Conservation (phyloP, 139 green algal species). For the Coelastrella sp. region DNA sequence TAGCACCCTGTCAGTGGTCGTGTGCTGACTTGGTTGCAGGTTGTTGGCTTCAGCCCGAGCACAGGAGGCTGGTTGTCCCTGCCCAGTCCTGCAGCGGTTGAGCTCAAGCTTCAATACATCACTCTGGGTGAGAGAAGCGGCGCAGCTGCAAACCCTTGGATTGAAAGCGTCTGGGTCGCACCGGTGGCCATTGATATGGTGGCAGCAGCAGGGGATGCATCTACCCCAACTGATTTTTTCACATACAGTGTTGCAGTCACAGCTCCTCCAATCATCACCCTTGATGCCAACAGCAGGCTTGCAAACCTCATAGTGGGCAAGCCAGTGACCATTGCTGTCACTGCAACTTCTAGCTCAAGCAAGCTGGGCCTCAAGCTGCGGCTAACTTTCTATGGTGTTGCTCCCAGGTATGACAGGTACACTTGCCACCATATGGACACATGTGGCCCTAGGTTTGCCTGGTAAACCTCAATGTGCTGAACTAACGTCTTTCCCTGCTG, state of each 20-base stretch:
- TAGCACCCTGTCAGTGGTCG: neutral
- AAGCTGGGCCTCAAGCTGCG: slow-evolving; percentile 32
- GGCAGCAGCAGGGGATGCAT: neutral
- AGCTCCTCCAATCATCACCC: neutral
- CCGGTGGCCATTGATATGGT: neutral
- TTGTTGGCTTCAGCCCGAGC: neutral
- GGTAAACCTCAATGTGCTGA: too few species aligned
- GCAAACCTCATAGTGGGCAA: neutral
- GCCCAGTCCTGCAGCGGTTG: neutral
- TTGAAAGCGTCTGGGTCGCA: neutral
- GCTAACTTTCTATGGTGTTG: slow-evolving; percentile 51
- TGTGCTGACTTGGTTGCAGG: neutral
- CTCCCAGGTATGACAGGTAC: too few species aligned
- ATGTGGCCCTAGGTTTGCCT: too few species aligned
- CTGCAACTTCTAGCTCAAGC: neutral
- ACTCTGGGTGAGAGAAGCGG: neutral
- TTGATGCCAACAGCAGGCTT: neutral
- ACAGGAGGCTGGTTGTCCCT: slow-evolving; percentile 1
- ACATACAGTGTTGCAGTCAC: too few species aligned
- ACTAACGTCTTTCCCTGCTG: neutral
- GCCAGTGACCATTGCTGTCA: slow-evolving; percentile 5
- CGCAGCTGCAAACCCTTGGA: neutral
- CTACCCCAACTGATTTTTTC: too few species aligned
- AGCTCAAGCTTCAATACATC: neutral
- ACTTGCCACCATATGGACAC: too few species aligned